These are phyloP conservation scores for Zoysia matrella DNA, from an alignment of 202 grass and related monocot genomes.

Conservation along the genomic window DNA sequence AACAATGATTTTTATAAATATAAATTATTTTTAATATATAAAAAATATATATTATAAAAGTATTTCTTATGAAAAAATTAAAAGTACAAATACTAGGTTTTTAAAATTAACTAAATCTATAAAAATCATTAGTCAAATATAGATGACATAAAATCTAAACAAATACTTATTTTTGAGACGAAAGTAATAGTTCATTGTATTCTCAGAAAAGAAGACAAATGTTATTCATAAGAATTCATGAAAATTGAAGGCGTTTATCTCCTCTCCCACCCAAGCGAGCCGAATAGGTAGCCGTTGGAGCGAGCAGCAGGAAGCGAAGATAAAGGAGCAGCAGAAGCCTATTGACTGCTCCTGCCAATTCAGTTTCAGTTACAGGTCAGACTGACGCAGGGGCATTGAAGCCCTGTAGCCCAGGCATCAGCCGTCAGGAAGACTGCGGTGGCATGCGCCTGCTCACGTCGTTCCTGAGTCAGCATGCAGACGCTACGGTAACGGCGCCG, in stretches of 20 bases:
- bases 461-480: slow-evolving; percentile 7
- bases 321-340: background rate
- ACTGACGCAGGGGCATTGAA: slow-evolving; percentile 30
- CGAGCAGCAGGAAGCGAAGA: slow-evolving; percentile 9
- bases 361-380: background rate
- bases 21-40: too few relatives aligned
- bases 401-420: slow-evolving; percentile 18
- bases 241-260: background rate
- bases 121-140: too few relatives aligned
- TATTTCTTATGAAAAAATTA: too few relatives aligned
- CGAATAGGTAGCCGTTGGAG: slow-evolving; percentile 40
- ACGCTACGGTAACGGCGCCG: background rate
- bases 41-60: too few relatives aligned
- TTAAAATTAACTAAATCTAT: too few relatives aligned
- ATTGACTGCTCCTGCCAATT: slow-evolving; percentile 24
- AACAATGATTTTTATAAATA: too few relatives aligned
- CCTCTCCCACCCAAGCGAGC: background rate
- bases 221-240: background rate
- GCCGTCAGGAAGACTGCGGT: slow-evolving; percentile 2
- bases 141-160: too few relatives aligned
- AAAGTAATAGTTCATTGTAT: too few relatives aligned
- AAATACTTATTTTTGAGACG: too few relatives aligned
- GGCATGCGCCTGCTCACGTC: slow-evolving; percentile 11
- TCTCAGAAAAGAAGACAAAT: too few relatives aligned
- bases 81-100: too few relatives aligned